Conservation (phyloP, 2,329 filamentous ascomycete genomes). For the Dactylellina parvicollis region DNA sequence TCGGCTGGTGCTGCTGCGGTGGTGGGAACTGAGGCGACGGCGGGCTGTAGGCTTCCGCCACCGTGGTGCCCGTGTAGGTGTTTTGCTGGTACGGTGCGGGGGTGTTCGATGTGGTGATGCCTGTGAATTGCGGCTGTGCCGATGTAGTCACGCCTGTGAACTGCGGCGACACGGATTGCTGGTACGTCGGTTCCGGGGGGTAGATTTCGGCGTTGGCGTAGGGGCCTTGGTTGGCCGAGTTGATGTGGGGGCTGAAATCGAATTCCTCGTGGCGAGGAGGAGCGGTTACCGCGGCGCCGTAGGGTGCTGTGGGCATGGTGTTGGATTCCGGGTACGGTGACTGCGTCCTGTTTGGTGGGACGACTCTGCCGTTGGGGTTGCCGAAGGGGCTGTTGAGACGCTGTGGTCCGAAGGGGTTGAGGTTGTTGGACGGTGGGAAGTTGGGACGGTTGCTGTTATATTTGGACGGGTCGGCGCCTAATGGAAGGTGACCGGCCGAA, state of each 20-base stretch:
- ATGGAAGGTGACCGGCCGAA: conserved; percentile 17
- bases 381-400: conserved; percentile 49
- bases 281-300: background rate
- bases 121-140: conserved; percentile 30
- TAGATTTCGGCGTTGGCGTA: conserved; percentile 52
- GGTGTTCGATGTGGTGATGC: conserved; percentile 16
- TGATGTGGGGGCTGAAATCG: conserved; percentile 53
- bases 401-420: conserved; percentile 48
- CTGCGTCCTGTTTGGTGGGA: conserved; percentile 38
- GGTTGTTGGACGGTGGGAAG: conserved; percentile 40
- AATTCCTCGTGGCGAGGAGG: conserved; percentile 11
- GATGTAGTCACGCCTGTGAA: conserved; percentile 31
- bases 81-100: conserved; percentile 35
- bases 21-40: conserved; percentile 1
- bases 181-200: conserved; percentile 47
- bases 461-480: conserved; percentile 11
- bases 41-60: conserved; percentile 23
- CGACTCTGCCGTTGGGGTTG: conserved; percentile 8
- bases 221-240: conserved; percentile 51
- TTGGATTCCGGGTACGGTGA: conserved; percentile 45
- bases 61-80: conserved; percentile 26
- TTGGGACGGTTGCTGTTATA: conserved; percentile 32
- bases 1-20: background rate
- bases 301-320: conserved; percentile 49
- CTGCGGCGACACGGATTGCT: conserved; percentile 17